Base-by-base conservation (phyloP, 73 alveolate genomes). In the Stentor coeruleus region DNA sequence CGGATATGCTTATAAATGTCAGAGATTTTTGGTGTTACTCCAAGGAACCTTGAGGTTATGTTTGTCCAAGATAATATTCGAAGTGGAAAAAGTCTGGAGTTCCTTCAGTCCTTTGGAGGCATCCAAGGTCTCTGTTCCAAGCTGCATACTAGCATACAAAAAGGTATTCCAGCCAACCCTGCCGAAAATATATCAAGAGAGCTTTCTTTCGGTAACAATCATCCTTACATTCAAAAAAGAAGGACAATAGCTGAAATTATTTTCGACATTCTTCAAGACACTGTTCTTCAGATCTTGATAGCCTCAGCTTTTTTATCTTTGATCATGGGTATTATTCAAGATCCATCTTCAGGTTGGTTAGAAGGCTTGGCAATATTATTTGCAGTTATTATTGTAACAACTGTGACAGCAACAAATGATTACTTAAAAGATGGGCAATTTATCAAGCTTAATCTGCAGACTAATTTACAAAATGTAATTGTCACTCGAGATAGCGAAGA, bases 271-370 rank as follows among this genome's bases (percentile, higher is more conserved):
- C 96, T 97, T 59, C 98, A 97, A 87, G 99, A 97, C 83, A 91
- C 91, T 77, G 96, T 96, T 41, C 85, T 97, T 58, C 85, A 98
- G 91, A 91, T 97, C 73, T 88, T 97, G 38, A 84, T 97, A 35
- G 82, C 89, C 28, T 99, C 99, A 33, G 98, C 99, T 15, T 87
- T 93, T 30, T 98, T 97, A 0, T 95, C 99, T 3, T 86, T 97
- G 37, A 86, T 89, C 20, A 97, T 97, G 42, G 99, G 99, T 2
- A 90, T 94, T 39, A 89, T 94, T 85, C 91, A 95, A 83, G 99
- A 97, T 38, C 84, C 93, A 1, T 83, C 39, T 81, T 87, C 36
- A 31, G 95, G 95, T 59, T 90, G 95, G 95, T 81, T 90, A 36
- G 97, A 90, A 72, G 96, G 96, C 3, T 36, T 77, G 55, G 96